Conservation (phyloP, 441 rosid species). For the Gossypium lobatum region DNA sequence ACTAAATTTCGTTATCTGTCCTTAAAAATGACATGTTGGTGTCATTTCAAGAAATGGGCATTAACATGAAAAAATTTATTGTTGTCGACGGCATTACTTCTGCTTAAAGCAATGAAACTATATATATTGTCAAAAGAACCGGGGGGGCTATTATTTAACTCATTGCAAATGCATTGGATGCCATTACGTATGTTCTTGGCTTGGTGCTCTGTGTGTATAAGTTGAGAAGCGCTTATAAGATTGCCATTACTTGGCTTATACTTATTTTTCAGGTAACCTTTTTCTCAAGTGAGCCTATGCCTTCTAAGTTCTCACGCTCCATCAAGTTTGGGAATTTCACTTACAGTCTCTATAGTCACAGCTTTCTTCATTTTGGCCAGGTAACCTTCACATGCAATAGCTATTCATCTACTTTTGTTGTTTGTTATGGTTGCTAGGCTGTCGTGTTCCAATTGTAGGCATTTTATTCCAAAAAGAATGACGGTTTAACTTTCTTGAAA, state of each 20-base stretch:
- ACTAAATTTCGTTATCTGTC: neutral
- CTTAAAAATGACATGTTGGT: neutral
- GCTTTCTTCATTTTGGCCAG: conserved; percentile 91
- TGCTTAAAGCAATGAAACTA: neutral
- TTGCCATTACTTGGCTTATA: neutral
- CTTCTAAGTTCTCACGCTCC: conserved; percentile 51
- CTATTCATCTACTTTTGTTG: neutral
- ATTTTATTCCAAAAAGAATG: neutral
- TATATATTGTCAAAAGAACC: neutral
- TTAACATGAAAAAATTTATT: neutral
- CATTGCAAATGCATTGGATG: neutral
- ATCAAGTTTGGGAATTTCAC: conserved; percentile 53
- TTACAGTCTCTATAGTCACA: conserved; percentile 74
- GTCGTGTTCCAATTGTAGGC: neutral
- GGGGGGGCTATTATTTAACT: neutral
- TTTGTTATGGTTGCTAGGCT: neutral
- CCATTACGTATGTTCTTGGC: neutral
- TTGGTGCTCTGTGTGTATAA: neutral
- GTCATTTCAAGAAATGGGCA: neutral
- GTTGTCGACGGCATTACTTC: neutral
- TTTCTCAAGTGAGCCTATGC: conserved; percentile 60
- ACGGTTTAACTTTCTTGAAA: neutral
- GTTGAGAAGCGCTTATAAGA: conserved; percentile 5
- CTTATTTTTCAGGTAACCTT: conserved; percentile 60
- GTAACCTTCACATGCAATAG: conserved; percentile 28